Conservation (phyloP, 2,329 filamentous ascomycete species). For the Annulohypoxylon truncatum region DNA sequence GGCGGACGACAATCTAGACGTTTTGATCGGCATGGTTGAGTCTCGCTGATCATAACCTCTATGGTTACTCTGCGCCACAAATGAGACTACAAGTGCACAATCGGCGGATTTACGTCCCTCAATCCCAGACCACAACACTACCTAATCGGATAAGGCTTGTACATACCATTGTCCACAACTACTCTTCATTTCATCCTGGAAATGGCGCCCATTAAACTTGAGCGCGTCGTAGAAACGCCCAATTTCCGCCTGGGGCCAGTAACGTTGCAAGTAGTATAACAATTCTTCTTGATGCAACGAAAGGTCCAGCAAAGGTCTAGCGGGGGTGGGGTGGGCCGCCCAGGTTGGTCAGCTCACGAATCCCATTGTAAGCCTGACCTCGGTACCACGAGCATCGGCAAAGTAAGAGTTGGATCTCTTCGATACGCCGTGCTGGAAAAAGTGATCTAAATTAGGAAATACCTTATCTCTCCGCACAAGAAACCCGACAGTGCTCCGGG, state of each 20-base stretch:
- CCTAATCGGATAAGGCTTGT: background rate
- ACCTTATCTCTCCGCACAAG: slow-evolving; percentile 44
- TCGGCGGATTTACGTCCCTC: slow-evolving; percentile 12
- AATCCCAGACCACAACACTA: slow-evolving; percentile 2
- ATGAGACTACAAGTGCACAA: slow-evolving; percentile 8
- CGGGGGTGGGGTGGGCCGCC: slow-evolving; percentile 25
- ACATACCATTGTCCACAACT: slow-evolving; percentile 1
- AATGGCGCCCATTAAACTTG: slow-evolving; percentile 10
- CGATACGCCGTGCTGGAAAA: slow-evolving; percentile 37
- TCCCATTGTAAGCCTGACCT: slow-evolving; percentile 34
- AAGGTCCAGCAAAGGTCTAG: slow-evolving; percentile 1
- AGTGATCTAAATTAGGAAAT: slow-evolving; percentile 44
- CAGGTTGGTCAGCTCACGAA: slow-evolving; percentile 32
- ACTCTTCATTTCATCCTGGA: slow-evolving; percentile 10
- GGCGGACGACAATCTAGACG: slow-evolving; percentile 11
- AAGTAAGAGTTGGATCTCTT: slow-evolving; percentile 29
- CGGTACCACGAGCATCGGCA: slow-evolving; percentile 28
- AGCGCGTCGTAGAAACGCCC: slow-evolving; percentile 19
- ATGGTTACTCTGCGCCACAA: slow-evolving; percentile 17
- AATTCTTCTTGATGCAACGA: slow-evolving; percentile 37
- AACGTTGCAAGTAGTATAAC: slow-evolving; percentile 41
- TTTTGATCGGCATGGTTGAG: slow-evolving; percentile 1
- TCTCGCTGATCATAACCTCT: background rate
- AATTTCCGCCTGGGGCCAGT: slow-evolving; percentile 27
- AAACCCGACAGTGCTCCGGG: slow-evolving; percentile 23